Conservation (phyloP, 345 rosid genomes). For the Excoecaria agallocha region DNA sequence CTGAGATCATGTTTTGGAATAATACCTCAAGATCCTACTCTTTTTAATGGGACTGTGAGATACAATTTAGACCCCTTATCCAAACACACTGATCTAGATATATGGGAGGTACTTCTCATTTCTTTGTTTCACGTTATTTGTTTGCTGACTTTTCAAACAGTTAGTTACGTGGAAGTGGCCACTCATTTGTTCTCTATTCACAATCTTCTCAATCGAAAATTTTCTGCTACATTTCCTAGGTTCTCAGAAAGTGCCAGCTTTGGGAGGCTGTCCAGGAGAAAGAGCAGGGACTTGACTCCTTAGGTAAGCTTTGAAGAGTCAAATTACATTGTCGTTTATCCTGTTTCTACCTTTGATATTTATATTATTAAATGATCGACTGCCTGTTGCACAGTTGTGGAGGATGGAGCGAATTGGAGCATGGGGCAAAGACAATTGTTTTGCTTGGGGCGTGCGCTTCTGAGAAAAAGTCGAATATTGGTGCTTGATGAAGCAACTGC, state of each 20-base stretch:
- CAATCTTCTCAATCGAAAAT: background rate
- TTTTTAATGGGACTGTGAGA: slow-evolving; percentile 89
- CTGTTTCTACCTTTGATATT: background rate
- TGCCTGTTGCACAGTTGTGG: slow-evolving; percentile 48
- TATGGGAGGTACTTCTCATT: slow-evolving; percentile 73
- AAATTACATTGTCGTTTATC: too few relatives aligned
- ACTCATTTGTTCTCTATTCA: background rate
- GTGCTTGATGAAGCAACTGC: slow-evolving; percentile 98
- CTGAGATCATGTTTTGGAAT: slow-evolving; percentile 84
- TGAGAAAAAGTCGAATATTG: slow-evolving; percentile 75
- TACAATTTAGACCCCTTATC: slow-evolving; percentile 80
- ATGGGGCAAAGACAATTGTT: slow-evolving; percentile 93
- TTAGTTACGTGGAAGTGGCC: background rate
- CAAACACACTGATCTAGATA: slow-evolving; percentile 70
- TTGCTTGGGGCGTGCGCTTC: slow-evolving; percentile 86
- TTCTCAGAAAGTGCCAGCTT: slow-evolving; percentile 84
- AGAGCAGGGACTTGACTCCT: slow-evolving; percentile 63
- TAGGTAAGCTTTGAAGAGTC: slow-evolving; percentile 41
- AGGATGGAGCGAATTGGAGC: slow-evolving; percentile 96
- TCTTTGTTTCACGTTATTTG: background rate
- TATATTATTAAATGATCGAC: background rate
- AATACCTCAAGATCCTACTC: slow-evolving; percentile 94
- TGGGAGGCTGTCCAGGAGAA: slow-evolving; percentile 75
- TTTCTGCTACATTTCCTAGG: slow-evolving; percentile 36
- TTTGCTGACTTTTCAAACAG: background rate